Conservation (phyloP, 1,284 basidiomycete genomes). For the Phaffia rhodozyma region DNA sequence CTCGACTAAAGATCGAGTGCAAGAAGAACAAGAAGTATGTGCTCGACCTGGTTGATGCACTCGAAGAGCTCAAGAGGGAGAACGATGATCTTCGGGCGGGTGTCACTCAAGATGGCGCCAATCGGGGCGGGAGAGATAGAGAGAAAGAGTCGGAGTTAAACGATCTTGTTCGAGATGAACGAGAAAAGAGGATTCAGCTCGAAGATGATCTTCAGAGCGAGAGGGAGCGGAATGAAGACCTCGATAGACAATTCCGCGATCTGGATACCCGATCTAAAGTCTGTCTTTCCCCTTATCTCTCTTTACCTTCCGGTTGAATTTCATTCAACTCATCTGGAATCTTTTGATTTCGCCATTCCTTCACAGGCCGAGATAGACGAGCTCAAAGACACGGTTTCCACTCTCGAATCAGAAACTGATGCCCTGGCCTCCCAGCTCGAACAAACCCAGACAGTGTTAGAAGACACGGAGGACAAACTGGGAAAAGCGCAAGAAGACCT, state of each 20-base stretch:
- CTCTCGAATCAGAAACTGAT: slow-evolving; percentile 40
- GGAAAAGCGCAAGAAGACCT: slow-evolving; percentile 57
- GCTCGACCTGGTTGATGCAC: slow-evolving; percentile 64
- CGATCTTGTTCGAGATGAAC: slow-evolving; percentile 25
- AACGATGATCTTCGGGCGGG: neutral
- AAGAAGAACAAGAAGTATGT: slow-evolving; percentile 85
- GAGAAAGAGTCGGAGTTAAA: slow-evolving; percentile 24
- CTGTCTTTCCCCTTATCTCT: slow-evolving; percentile 3
- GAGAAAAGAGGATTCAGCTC: slow-evolving; percentile 12
- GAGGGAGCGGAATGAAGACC: slow-evolving; percentile 20
- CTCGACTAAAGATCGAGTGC: slow-evolving; percentile 78
- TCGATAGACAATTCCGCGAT: slow-evolving; percentile 45
- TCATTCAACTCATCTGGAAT: neutral
- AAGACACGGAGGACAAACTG: slow-evolving; percentile 39
- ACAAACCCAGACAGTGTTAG: slow-evolving; percentile 49
- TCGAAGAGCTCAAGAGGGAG: slow-evolving; percentile 54
- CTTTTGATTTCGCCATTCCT: neutral
- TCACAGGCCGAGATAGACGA: slow-evolving; percentile 19
- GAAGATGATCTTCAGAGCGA: slow-evolving; percentile 1
- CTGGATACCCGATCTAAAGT: slow-evolving; percentile 26
- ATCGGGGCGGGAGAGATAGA: slow-evolving; percentile 27
- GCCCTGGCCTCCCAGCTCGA: slow-evolving; percentile 51
- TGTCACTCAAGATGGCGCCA: slow-evolving; percentile 28
- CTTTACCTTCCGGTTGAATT: neutral
- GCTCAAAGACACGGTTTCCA: slow-evolving; percentile 40